Evolutionary conservation across 345 rosid species (phyloP), one percentile per base, ranked within the genome.

Genomic region (Sapria himalayana): DNA sequence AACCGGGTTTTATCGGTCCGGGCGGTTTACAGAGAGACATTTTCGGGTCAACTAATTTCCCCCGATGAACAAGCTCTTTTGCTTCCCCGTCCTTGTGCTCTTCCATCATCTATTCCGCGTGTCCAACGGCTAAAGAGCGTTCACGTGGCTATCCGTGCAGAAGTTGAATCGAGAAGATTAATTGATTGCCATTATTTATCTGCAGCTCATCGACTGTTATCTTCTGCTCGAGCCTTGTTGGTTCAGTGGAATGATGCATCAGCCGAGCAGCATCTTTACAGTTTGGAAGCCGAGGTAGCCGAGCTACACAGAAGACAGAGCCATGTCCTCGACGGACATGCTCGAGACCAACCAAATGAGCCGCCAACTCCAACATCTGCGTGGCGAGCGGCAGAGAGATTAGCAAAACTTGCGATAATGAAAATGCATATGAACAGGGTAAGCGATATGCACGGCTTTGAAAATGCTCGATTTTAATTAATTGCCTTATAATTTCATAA

Each of bases 371-470:
- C 93, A 59, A 76, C 78, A 39, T 85, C 96, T 57, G 93, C 81
- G 17, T 85, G 96, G 96, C 59, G 76, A 58, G 76, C 91, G 15
- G 96, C 96, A 10, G 96, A 85, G 62, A 67, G 65, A 47, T 66
- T 85, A 65, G 96, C 96, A 50, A 76, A 79, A 55, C 73, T 79
- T 52, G 96, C 96, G 24, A 72, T 70, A 19, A 69, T 64, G 91
- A 80, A 81, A 58, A 85, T 79, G 54, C 80, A 81, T 38, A 62
- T 85, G 93, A 85, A 85, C 47, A 68, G 89, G 55, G 91, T 85
- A 43, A 74, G 96, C 51, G 96, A 85, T 48, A 64, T 85, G 70
- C 96, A 85, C 68, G 96, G 96, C 43, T 79, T 85, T 52, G 96
- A 85, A 48, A 69, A 85, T 38, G 96, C 96, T 18, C 73, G 96